A percentile compares a stretch with the other conserved stretches of the same genome.
Conservation (phyloP, 371 early-diverging fungal species). For the Chytridiales sp. region DNA sequence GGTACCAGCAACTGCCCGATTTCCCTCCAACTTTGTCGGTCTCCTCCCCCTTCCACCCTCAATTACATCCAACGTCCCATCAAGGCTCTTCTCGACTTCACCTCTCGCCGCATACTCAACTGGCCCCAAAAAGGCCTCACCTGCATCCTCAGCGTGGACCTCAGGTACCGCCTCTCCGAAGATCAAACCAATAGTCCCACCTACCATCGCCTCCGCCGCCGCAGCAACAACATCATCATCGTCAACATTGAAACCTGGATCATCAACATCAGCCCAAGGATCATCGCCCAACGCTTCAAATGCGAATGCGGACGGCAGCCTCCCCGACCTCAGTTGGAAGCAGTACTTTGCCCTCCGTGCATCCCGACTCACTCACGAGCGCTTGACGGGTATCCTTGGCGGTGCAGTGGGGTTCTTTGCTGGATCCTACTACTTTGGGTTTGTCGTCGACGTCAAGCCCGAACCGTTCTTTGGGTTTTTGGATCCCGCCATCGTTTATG, state of each 20-base stretch:
- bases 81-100: too few species aligned
- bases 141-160: too few species aligned
- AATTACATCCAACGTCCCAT: too few species aligned
- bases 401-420: conserved; percentile 59
- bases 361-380: conserved; percentile 69
- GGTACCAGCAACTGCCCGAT: too few species aligned
- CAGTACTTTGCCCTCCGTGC: conserved; percentile 77
- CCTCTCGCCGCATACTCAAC: too few species aligned
- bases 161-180: too few species aligned
- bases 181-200: too few species aligned
- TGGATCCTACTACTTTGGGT: conserved; percentile 68
- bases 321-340: conserved; percentile 56
- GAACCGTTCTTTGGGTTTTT: conserved; percentile 68
- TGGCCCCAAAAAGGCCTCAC: too few species aligned
- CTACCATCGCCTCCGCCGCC: too few species aligned
- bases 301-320: conserved; percentile 10
- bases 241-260: not conserved
- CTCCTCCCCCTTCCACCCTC: too few species aligned
- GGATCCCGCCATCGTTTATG: conserved; percentile 73
- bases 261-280: not conserved
- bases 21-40: too few species aligned
- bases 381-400: conserved; percentile 62
- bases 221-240: not conserved
- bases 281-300: not conserved
- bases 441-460: conserved; percentile 72